Percentiles rank a stretch among this genome's conserved stretches.
Conservation (phyloP, 2,329 filamentous ascomycete species). For the Exutisphaerella laricina region DNA sequence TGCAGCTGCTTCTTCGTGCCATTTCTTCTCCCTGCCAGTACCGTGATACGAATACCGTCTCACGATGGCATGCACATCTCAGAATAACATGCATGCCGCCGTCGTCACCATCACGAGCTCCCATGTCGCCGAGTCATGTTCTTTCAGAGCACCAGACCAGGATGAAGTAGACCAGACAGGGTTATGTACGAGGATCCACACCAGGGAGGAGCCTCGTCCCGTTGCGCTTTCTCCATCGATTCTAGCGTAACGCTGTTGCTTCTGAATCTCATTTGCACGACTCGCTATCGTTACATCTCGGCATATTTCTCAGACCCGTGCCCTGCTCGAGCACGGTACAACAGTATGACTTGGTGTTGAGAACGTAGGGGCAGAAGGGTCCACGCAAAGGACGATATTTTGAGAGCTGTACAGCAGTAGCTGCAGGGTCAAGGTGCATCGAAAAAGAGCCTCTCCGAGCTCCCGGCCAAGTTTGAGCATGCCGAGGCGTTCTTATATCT, state of each 20-base stretch:
- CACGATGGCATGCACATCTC: too few relatives aligned
- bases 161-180: background rate
- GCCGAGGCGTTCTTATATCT: background rate
- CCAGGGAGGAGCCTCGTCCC: too few relatives aligned
- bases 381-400: background rate
- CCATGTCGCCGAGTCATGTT: too few relatives aligned
- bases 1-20: too few relatives aligned
- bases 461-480: background rate
- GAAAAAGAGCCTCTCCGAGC: background rate
- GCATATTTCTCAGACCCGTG: background rate
- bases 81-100: too few relatives aligned
- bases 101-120: too few relatives aligned
- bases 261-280: background rate
- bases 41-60: too few relatives aligned
- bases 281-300: background rate
- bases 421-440: background rate
- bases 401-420: background rate
- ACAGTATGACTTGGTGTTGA: background rate
- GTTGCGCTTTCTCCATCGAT: slow-evolving; percentile 3
- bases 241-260: background rate
- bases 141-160: too few relatives aligned
- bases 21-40: too few relatives aligned
- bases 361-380: background rate
- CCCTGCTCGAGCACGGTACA: background rate
- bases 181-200: slow-evolving; percentile 1